Evolutionary conservation across 495 filamentous ascomycete genomes (phyloP), one percentile per base, ranked within the genome.

Genomic region (Alectoria sarmentosa): DNA sequence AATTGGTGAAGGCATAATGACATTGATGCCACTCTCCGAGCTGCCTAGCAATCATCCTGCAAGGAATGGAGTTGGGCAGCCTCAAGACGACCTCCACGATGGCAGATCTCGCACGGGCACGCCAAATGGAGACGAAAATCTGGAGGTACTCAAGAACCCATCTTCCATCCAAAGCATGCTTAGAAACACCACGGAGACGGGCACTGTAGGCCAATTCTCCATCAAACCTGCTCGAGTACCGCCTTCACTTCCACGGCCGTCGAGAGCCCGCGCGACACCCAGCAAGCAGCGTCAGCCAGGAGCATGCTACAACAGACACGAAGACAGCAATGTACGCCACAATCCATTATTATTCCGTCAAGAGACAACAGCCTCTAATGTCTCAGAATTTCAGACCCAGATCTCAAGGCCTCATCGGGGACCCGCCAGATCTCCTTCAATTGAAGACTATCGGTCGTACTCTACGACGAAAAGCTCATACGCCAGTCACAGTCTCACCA

Each of bases 181-280:
- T 49, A 88, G 81, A 71, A 89, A 82, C 13, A 86, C 80, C 0
- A 90, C 86, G 0, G 88, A 90, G 73, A 82, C 83, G 1, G 88
- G 86, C 21, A 84, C 88, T 61, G 83, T 89, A 58, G 86, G 83
- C 11, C 73, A 82, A 56, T 84, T 88, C 64, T 80, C 81, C 49
- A 83, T 83, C 66, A 77, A 77, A 65, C 79, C 82, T 8, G 71
- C 78, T 41, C 76, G 81, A 58, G 38, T 60, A 34, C 56, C 63
- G 44, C 37, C 56, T 37, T 57, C 48, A 44, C 26, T 44, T 36
- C 64, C 58, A 42, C 64, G 59, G 17, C 48, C 44, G 39, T 28
- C 46, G 21, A 34, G 37, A 30, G 28, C 42, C n/a, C 42, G 23
- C 30, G 15, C 34, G 56, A 52, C 49, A 34, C 48, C 64, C 21